Evolutionary conservation across 495 filamentous ascomycete species (phyloP).

Genomic region (Aspergillus panamensis): DNA sequence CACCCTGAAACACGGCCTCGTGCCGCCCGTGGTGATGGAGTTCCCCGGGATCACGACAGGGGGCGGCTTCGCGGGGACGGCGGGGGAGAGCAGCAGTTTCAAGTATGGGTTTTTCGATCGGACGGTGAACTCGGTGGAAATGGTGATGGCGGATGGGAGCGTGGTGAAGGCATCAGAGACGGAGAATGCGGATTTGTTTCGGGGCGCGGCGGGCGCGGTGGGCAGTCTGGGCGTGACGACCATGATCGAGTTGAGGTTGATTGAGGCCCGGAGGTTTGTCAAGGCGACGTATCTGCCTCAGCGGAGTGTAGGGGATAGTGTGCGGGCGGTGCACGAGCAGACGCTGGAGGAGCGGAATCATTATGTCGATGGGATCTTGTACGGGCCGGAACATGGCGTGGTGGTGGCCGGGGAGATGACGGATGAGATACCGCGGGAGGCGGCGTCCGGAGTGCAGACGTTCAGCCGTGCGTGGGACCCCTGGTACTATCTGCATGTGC

Average conservation of each 20-base stretch:
- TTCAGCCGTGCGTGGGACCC: constrained; percentile 52
- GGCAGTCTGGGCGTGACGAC: constrained; percentile 55
- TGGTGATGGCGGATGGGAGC: constrained; percentile 52
- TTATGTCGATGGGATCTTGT: constrained; percentile 55
- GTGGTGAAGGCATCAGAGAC: constrained; percentile 36
- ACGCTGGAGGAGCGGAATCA: constrained; percentile 41
- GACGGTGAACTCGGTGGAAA: constrained; percentile 49
- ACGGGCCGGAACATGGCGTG: constrained; percentile 38
- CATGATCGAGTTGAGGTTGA: constrained; percentile 49
- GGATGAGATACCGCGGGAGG: constrained; percentile 15
- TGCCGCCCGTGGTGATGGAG: constrained; percentile 56
- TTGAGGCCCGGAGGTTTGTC: constrained; percentile 46
- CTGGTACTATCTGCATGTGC: constrained; percentile 58
- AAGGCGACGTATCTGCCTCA: constrained; percentile 48
- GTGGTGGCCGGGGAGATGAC: constrained; percentile 48
- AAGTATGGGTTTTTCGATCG: constrained; percentile 55
- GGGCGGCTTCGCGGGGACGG: constrained; percentile 54
- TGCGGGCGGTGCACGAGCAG: constrained; percentile 32
- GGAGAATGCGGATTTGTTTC: constrained; percentile 47
- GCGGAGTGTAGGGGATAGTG: constrained; percentile 35
- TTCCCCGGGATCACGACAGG: constrained; percentile 58
- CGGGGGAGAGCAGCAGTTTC: constrained; percentile 54
- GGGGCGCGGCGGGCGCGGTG: constrained; percentile 49
- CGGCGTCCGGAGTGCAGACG: constrained; percentile 18
- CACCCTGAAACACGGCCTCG: constrained; percentile 38